Conservation (phyloP, 148 eudicot species). For the Rhododendron ovatum region DNA sequence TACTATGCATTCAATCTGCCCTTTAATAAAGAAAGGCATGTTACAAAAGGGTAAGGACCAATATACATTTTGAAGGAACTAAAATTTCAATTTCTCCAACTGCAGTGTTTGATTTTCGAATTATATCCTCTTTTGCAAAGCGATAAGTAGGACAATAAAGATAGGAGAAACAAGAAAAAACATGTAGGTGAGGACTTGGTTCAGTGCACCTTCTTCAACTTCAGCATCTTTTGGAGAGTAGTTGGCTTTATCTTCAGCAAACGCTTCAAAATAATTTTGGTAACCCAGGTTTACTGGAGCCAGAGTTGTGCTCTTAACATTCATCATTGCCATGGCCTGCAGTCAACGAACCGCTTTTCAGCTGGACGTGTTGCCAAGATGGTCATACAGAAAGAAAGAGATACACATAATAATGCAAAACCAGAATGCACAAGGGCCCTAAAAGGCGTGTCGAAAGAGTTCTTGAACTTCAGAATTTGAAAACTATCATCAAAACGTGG, state of each 20-base stretch:
- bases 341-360: slow-evolving; percentile 6
- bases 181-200: slow-evolving; percentile 55
- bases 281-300: slow-evolving; percentile 52
- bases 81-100: background rate
- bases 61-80: background rate
- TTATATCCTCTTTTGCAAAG: slow-evolving; percentile 39
- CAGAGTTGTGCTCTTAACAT: slow-evolving; percentile 33
- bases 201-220: slow-evolving; percentile 36
- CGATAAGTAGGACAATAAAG: slow-evolving; percentile 53
- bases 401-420: background rate
- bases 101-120: background rate
- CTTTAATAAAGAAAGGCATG: background rate
- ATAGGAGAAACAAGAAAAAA: slow-evolving; percentile 64
- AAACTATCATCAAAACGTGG: background rate
- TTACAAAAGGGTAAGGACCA: background rate
- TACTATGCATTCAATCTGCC: background rate
- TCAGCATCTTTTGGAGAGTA: slow-evolving; percentile 28
- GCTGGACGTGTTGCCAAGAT: background rate
- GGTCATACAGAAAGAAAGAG: background rate
- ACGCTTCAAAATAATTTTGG: slow-evolving; percentile 74
- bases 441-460: background rate
- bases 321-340: slow-evolving; percentile 98
- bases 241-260: slow-evolving; percentile 46
- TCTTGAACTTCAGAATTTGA: background rate
- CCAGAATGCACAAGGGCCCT: background rate